Percentiles rank a stretch among this genome's conserved stretches.
Evolutionary conservation across 352 stramenopile species (phyloP).

Genomic region (Phytopythium litorale): DNA sequence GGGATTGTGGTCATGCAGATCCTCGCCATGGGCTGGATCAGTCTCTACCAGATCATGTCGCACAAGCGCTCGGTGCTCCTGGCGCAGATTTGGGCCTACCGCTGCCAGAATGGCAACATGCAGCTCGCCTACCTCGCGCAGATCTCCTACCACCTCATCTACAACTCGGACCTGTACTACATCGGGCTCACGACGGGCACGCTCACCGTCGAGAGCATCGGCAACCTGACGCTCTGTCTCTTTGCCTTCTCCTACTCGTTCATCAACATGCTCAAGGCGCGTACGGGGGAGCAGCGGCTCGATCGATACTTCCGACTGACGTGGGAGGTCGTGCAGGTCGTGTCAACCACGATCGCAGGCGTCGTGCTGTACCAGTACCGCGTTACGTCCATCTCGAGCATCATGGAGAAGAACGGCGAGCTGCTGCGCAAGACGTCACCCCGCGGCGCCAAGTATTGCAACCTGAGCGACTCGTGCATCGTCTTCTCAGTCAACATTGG

Average conservation of each 20-base stretch:
- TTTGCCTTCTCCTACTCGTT: slow-evolving; percentile 31
- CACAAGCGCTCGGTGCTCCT: slow-evolving; percentile 19
- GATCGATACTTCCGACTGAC: slow-evolving; percentile 23
- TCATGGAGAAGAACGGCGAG: slow-evolving; percentile 26
- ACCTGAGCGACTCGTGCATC: slow-evolving; percentile 24
- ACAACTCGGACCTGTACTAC: slow-evolving; percentile 29
- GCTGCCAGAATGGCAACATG: slow-evolving; percentile 25
- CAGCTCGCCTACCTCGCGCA: slow-evolving; percentile 22
- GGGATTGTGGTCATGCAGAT: slow-evolving; percentile 17
- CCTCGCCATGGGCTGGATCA: slow-evolving; percentile 20
- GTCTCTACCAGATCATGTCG: slow-evolving; percentile 25
- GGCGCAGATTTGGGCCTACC: slow-evolving; percentile 21
- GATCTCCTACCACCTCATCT: slow-evolving; percentile 20
- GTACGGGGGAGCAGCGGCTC: slow-evolving; percentile 16
- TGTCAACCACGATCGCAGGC: slow-evolving; percentile 10
- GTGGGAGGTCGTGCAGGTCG: slow-evolving; percentile 26
- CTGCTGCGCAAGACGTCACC: slow-evolving; percentile 23
- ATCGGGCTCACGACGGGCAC: slow-evolving; percentile 21
- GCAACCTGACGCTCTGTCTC: slow-evolving; percentile 22
- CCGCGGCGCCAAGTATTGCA: slow-evolving; percentile 21
- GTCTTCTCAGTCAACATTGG: slow-evolving; percentile 22
- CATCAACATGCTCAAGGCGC: slow-evolving; percentile 22
- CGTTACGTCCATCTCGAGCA: slow-evolving; percentile 15
- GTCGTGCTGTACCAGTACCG: slow-evolving; percentile 16
- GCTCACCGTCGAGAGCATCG: slow-evolving; percentile 17